Base-by-base conservation (phyloP, 805 yeast genomes). In the Schizosaccharomyces octosporus region DNA sequence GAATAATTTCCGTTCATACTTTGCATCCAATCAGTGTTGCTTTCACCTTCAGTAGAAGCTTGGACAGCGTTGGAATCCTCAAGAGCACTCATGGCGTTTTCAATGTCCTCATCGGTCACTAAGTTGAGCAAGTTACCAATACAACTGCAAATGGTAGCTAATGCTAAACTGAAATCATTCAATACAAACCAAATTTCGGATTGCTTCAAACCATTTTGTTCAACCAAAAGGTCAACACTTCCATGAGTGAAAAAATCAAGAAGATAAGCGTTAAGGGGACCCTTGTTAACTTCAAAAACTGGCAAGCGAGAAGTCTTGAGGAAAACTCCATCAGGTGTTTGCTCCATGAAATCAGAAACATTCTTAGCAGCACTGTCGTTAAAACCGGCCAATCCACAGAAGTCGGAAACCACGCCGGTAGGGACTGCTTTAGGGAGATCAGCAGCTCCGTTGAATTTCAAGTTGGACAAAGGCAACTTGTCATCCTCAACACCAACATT, bases 221-320 rank as follows among this genome's bases (percentile, higher is more conserved):
- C 48, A 19, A 36, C 29, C 5, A 57, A 24, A n/a, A 57, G 43
- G 2, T 57, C 60, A 17, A 36, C 48, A 11, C 48, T 41, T 19
- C 60, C 60, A 41, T 57, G 60, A 36, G 29, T 31, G 27, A 57
- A 57, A 32, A 57, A 57, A 36, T 57, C 60, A 27, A 39, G 48
- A 7, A 57, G 27, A 5, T 39, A 57, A 36, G 60, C 43, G 31
- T 57, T 57, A 36, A 32, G 27, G n/a, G 39, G 19, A 7, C n/a
- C 42, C 36, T 51, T 29, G 19, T 21, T 21, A 4, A n/a, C 39
- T 27, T 29, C 42, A 4, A 31, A 24, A 3, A 39, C 19, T 9
- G 60, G 60, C 11, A 57, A 19, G 17, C 29, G 27, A 57, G 48
- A 11, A 24, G 43, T 41, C 48, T 57, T 41, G 27, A 41, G 27